These are phyloP conservation scores for Helotiales sp. DNA, from an alignment of 2,329 filamentous ascomycete species.

Conservation along the genomic window DNA sequence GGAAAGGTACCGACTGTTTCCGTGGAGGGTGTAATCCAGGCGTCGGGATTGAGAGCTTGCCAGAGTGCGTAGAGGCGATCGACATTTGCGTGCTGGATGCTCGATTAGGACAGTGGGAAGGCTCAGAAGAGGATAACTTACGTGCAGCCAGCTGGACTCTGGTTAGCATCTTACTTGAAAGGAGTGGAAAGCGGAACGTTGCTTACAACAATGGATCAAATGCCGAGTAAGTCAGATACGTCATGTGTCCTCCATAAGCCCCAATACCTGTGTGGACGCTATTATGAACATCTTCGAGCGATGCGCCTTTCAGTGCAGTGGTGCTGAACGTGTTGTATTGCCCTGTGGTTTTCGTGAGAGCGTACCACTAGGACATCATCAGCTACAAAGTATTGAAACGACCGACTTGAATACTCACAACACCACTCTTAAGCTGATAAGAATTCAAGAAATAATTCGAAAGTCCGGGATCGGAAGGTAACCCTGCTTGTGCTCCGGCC, in stretches of 20 bases:
- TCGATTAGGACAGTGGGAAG: not conserved
- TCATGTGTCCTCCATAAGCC: slow-evolving; percentile 40
- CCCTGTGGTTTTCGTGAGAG: slow-evolving; percentile 39
- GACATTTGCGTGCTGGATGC: slow-evolving; percentile 43
- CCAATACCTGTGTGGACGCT: slow-evolving; percentile 43
- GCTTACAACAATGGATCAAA: slow-evolving; percentile 50
- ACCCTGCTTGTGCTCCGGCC: slow-evolving; percentile 3
- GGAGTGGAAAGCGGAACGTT: not conserved
- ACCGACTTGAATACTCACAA: slow-evolving; percentile 13
- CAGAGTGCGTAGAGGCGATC: slow-evolving; percentile 58
- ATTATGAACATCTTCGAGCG: slow-evolving; percentile 47
- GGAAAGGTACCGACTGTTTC: slow-evolving; percentile 37
- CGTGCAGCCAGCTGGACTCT: slow-evolving; percentile 45
- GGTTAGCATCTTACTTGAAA: not conserved
- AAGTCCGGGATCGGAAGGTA: slow-evolving; percentile 17
- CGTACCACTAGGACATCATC: slow-evolving; percentile 40
- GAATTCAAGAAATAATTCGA: slow-evolving; percentile 23
- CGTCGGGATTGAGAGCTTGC: slow-evolving; percentile 42
- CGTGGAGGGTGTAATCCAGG: slow-evolving; percentile 33
- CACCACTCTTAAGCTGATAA: slow-evolving; percentile 27
- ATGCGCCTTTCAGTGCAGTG: slow-evolving; percentile 38
- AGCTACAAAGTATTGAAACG: not conserved
- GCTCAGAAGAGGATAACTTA: not conserved
- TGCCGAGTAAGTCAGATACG: slow-evolving; percentile 42
- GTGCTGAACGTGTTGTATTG: slow-evolving; percentile 44